A percentile compares a stretch with the other conserved stretches of the same genome.
These are phyloP conservation scores for Primulina huaijiensis DNA, from an alignment of 257 asterid species.

Conservation along the genomic window DNA sequence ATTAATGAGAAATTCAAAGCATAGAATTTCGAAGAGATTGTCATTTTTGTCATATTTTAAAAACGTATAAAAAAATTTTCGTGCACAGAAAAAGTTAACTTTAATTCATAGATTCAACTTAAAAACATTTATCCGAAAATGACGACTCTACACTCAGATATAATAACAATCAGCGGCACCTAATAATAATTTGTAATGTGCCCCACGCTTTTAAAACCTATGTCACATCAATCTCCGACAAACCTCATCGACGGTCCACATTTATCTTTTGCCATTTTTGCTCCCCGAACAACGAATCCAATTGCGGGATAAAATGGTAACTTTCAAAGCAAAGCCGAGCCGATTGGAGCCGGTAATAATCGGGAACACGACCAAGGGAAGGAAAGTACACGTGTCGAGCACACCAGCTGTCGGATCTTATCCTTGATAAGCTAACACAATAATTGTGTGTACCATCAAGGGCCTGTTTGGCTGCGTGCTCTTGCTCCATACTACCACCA, in stretches of 20 bases:
- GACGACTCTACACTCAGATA: no score
- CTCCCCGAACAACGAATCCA: conserved; percentile 21
- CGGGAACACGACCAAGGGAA: background rate
- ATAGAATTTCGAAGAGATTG: no score
- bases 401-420: conserved; percentile 20
- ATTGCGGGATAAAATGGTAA: conserved; percentile 9
- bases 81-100: no score
- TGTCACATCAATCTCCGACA: conserved; percentile 40
- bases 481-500: no score
- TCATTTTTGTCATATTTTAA: no score
- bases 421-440: conserved; percentile 17
- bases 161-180: no score
- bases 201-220: background rate
- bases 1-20: no score
- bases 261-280: conserved; percentile 19
- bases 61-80: no score
- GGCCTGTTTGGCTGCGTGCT: background rate
- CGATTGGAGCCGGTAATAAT: background rate
- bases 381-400: conserved; percentile 30
- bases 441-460: background rate
- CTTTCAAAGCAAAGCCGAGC: conserved; percentile 3
- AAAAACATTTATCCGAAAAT: no score
- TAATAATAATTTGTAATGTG: no score
- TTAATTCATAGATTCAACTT: no score
- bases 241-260: conserved; percentile 29